Evolutionary conservation across 805 yeast genomes (phyloP), one percentile per base, ranked within the genome.

Genomic region (Pichia heedii): DNA sequence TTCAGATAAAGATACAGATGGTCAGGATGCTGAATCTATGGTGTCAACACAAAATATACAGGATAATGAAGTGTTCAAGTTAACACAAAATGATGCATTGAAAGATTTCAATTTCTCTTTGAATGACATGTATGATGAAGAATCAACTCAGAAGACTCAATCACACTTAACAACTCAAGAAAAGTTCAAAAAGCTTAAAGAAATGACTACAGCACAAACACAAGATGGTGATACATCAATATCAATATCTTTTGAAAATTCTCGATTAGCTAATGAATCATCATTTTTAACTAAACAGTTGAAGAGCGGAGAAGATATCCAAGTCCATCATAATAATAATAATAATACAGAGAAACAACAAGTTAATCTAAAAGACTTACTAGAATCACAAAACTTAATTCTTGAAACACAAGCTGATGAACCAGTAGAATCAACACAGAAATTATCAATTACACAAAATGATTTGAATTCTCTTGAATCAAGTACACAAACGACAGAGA

Each of bases 351-450:
- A 37, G 4, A 10, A 10, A 13, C 12, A 29, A 6, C 5, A 34
- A 11, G 13, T 34, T 3, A 33, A 52, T 20, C 43, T 58, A 16
- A 50, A 51, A 16, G 50, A 46, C 19, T 38, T 59, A 5, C 40
- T 60, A 10, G 57, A 52, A 39, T 55, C 61, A 22, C 65, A 61
- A 41, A 56, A 57, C 40, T 52, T 59, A 33, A 43, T 57, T 7
- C 58, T 59, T 16, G 59, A 53, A 33, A 61, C 65, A 1, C 66
- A 61, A 44, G 53, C 37, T n/a, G 65, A 61, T 45, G 13, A 22
- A 7, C 12, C 26, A 12, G 26, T 26, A 13, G 30, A 19, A n/a
- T 35, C 36, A 4, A 24, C 42, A 11, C 47, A 45, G 36, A 27
- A 44, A 18, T 15, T 45, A 32, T 42, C 29, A 24, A 29, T 13